Percentiles rank a stretch among this genome's conserved stretches.
Conservation (phyloP, 192 early-diverging fungal genomes). For the Powellomyces hirtus region DNA sequence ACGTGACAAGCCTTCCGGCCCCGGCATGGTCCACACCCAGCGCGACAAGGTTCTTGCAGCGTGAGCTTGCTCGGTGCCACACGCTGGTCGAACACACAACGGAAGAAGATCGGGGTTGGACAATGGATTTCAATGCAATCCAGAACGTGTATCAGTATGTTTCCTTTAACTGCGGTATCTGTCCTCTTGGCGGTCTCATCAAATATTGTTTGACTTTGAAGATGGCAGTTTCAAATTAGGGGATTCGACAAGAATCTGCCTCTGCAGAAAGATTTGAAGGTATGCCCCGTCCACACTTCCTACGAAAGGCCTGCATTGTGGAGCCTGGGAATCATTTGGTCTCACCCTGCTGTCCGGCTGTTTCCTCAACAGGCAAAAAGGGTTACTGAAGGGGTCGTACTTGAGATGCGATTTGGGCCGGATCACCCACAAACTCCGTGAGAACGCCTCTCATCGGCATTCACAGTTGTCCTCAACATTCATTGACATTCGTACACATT, state of each 20-base stretch:
- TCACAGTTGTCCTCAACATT: too few species aligned
- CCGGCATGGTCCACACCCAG: conserved; percentile 5
- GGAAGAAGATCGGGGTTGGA: conserved; percentile 4
- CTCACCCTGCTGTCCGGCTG: background rate
- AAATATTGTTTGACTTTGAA: background rate
- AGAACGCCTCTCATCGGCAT: background rate
- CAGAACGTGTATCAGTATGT: background rate
- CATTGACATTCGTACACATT: too few species aligned
- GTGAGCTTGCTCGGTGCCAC: background rate
- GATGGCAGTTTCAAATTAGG: background rate
- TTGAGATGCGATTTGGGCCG: conserved; percentile 9
- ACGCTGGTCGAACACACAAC: background rate
- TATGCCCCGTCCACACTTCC: background rate
- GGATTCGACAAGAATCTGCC: conserved; percentile 8
- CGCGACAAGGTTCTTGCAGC: background rate
- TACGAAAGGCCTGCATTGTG: background rate
- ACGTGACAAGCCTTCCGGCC: background rate
- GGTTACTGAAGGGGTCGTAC: conserved; percentile 2
- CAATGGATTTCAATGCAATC: background rate
- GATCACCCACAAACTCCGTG: conserved; percentile 12
- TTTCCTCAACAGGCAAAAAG: background rate
- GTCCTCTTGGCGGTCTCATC: too few species aligned
- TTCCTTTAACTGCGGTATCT: too few species aligned
- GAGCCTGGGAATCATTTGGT: background rate
- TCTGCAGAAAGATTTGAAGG: background rate